These are phyloP conservation scores for Colletotrichum sp. DNA, from an alignment of 2,329 filamentous ascomycete species.

Conservation along the genomic window DNA sequence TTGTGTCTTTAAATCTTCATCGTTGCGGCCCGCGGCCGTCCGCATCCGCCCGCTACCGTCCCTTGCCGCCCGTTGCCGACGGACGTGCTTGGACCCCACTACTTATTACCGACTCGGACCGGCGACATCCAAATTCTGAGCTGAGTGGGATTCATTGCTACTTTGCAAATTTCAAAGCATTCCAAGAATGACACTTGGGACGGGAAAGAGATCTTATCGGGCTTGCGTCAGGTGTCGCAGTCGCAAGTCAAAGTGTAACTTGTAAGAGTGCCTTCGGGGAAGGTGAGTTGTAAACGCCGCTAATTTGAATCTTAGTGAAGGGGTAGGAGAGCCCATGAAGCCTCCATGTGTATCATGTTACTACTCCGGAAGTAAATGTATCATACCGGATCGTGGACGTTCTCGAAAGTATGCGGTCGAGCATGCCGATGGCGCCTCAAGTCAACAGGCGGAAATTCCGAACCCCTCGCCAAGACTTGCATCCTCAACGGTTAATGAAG, in stretches of 20 bases:
- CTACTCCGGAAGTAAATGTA: background rate
- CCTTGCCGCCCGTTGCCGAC: background rate
- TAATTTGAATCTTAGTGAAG: background rate
- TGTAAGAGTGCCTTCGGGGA: no score
- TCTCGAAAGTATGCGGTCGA: background rate
- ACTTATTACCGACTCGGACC: background rate
- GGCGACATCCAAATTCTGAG: background rate
- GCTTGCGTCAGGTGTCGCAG: background rate
- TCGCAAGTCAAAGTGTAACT: background rate
- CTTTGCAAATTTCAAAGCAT: background rate
- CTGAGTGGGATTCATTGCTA: background rate
- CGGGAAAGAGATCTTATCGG: background rate
- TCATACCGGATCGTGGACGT: background rate
- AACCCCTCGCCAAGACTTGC: background rate
- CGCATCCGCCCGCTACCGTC: background rate
- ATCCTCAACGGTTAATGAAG: background rate
- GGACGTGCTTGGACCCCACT: background rate
- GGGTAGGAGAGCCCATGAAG: background rate
- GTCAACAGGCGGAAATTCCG: accelerated
- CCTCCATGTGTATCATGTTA: background rate
- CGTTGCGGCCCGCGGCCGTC: background rate
- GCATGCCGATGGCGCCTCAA: background rate
- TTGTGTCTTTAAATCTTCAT: background rate
- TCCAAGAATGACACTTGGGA: background rate
- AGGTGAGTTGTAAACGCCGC: no score